Evolutionary conservation across 495 filamentous ascomycete species (phyloP).

Genomic region (Podospora pseudoanserina): DNA sequence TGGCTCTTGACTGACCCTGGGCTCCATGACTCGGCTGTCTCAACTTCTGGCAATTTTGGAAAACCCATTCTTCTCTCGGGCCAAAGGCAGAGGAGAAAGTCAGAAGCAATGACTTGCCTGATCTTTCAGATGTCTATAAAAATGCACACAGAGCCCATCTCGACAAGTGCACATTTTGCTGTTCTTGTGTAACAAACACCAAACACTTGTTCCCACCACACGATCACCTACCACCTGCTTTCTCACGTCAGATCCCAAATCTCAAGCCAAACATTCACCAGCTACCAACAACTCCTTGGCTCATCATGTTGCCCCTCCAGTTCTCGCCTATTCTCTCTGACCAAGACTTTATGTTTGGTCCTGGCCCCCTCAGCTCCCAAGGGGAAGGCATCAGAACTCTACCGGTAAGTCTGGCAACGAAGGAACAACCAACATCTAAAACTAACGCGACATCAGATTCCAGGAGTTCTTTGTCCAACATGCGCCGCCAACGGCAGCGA

Average conservation of each 20-base stretch:
- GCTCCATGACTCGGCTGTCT: neutral
- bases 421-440: neutral
- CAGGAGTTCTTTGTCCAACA: conserved; percentile 30
- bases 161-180: neutral
- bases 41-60: neutral
- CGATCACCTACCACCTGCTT: neutral
- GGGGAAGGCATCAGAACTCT: conserved; percentile 7
- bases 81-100: neutral
- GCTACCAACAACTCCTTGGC: neutral
- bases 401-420: conserved; percentile 10
- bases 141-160: neutral
- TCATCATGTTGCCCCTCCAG: neutral
- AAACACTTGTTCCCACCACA: neutral
- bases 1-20: neutral
- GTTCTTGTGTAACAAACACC: neutral
- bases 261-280: neutral
- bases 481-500: conserved; percentile 44
- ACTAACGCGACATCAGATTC: conserved; percentile 16
- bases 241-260: neutral
- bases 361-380: neutral
- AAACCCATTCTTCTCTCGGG: neutral
- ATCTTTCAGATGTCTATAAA: neutral
- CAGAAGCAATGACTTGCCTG: neutral
- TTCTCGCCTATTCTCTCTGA: neutral
- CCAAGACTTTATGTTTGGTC: neutral